These are phyloP conservation scores for Lactarius deliciosus DNA, from an alignment of 768 basidiomycete species.

Conservation along the genomic window DNA sequence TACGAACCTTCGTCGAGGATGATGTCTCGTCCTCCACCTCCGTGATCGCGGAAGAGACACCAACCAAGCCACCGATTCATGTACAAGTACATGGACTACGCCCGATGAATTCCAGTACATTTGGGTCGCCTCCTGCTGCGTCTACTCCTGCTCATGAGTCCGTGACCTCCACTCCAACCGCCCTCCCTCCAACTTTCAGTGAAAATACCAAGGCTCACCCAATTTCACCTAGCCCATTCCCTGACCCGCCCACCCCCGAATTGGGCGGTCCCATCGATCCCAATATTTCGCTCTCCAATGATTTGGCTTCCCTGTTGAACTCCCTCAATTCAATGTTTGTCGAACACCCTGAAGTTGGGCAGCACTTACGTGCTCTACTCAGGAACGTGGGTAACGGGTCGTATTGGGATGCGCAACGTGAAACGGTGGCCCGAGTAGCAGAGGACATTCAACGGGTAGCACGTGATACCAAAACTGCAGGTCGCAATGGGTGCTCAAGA, in stretches of 20 bases:
- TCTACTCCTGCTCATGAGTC: slow-evolving; percentile 27
- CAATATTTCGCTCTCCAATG: slow-evolving; percentile 55
- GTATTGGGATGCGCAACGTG: slow-evolving; percentile 69
- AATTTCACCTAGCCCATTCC: slow-evolving; percentile 29
- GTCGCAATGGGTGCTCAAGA: slow-evolving; percentile 39
- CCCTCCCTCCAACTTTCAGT: slow-evolving; percentile 1
- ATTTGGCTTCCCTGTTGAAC: slow-evolving; percentile 61
- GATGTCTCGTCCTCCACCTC: slow-evolving; percentile 45
- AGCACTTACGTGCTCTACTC: slow-evolving; percentile 62
- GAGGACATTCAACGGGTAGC: slow-evolving; percentile 52
- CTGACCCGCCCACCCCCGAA: slow-evolving; percentile 54
- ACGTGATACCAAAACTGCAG: slow-evolving; percentile 35
- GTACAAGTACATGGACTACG: slow-evolving; percentile 41
- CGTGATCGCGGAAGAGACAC: slow-evolving; percentile 40
- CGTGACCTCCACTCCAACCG: slow-evolving; percentile 18
- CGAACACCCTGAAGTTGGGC: slow-evolving; percentile 70
- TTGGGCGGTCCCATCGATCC: slow-evolving; percentile 37
- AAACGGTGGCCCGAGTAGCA: slow-evolving; percentile 56
- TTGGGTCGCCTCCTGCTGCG: slow-evolving; percentile 21
- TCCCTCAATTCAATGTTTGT: slow-evolving; percentile 55
- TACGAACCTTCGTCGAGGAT: slow-evolving; percentile 35
- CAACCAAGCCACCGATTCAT: slow-evolving; percentile 61
- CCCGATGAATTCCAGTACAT: slow-evolving; percentile 26
- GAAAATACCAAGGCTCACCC: neutral
- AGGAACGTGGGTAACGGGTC: slow-evolving; percentile 60